These are phyloP conservation scores for Fusarium luffae DNA, from an alignment of 2,329 filamentous ascomycete species.

Conservation along the genomic window DNA sequence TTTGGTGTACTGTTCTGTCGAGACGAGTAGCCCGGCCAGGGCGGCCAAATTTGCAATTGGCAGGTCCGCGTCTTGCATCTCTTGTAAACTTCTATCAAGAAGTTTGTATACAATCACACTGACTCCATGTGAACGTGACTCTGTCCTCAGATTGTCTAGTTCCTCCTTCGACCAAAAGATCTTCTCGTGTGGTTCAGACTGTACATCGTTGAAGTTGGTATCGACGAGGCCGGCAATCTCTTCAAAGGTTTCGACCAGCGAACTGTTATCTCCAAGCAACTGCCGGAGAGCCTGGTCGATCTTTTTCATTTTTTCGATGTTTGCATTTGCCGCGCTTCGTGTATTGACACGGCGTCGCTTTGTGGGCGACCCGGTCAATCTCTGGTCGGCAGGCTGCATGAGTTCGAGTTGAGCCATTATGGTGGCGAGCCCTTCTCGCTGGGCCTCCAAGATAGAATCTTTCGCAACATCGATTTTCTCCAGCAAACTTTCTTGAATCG, in stretches of 20 bases:
- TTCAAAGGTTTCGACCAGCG: not conserved
- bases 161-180: not conserved
- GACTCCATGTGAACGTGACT: not conserved
- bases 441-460: not conserved
- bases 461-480: not conserved
- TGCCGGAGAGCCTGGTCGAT: not conserved
- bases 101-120: not conserved
- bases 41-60: not conserved
- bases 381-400: not conserved
- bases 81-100: not conserved
- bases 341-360: not conserved
- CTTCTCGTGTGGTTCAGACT: not conserved
- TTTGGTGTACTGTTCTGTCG: rapidly evolving
- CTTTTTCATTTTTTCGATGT: not conserved
- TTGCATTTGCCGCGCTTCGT: rapidly evolving
- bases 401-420: not conserved
- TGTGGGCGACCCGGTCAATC: rapidly evolving
- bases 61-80: not conserved
- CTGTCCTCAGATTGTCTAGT: not conserved
- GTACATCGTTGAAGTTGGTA: not conserved
- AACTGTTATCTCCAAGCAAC: not conserved
- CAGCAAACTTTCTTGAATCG: not conserved
- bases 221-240: not conserved
- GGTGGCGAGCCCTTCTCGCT: rapidly evolving
- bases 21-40: rapidly evolving